Evolutionary conservation across 73 alveolate genomes (phyloP), one percentile per base, ranked within the genome.

Genomic region (Stentor roeselii): DNA sequence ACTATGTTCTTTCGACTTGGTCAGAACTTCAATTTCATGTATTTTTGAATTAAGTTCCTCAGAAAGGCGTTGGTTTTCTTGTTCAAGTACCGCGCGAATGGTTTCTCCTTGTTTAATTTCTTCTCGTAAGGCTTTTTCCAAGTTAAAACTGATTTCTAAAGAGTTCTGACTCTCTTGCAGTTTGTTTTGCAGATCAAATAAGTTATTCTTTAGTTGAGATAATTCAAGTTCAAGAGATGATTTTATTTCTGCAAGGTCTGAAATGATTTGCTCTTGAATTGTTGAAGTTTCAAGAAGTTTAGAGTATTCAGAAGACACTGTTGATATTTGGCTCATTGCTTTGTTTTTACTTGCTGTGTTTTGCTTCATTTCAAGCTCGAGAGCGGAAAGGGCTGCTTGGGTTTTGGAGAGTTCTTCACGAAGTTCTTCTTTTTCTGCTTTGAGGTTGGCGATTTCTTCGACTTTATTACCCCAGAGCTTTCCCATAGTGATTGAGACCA

Each of bases 401-500:
- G 21, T n/a, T 32, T 67, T 40, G 37, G 1, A 27, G 41, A 67
- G n/a, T 67, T 67, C 50, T 34, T 67, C 80, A 27, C 34, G 21
- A 14, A 67, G 2, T 2, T 67, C 80, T 21, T 67, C 42, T 2
- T 67, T 67, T 15, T 36, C 80, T 67, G 37, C 80, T 67, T 67
- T 67, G 21, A 67, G 34, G 34, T 67, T 67, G 27, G 80, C 80
- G 41, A 67, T 67, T 34, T 67, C 80, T 21, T 67, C 37, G 27
- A 67, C 37, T 34, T 67, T 67, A 15, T 67, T 40, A n/a, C 37
- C 80, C 80, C 80, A 67, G 15, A 21, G 37, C 41, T 67, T 67
- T n/a, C 80, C 80, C 2, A 67, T 21, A 67, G 80, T 67, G 27
- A 67, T 27, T 1, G 80, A 21, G 0, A 67, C 80, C 80, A 67